Evolutionary conservation across 371 early-diverging fungal species (phyloP).

Genomic region (Mucor circinelloides): DNA sequence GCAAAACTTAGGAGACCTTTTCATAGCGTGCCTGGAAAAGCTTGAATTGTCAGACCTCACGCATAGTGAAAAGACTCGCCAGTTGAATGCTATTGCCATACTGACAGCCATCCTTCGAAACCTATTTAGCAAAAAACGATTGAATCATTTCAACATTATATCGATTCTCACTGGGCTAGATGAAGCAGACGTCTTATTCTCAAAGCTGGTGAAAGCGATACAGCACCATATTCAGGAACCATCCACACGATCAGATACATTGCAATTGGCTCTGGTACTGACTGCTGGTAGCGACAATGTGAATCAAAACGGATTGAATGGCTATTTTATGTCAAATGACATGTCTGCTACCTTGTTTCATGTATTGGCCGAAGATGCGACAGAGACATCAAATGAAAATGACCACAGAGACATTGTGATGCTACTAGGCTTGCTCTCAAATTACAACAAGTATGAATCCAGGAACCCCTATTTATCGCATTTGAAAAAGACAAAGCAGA

Average conservation of each 20-base stretch:
- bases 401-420: slow-evolving; percentile 35
- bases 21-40: slow-evolving; percentile 33
- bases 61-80: slow-evolving; percentile 29
- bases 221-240: slow-evolving; percentile 25
- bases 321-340: slow-evolving; percentile 58
- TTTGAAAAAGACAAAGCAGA: background rate
- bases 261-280: slow-evolving; percentile 48
- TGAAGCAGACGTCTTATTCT: slow-evolving; percentile 53
- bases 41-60: background rate
- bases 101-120: slow-evolving; percentile 49
- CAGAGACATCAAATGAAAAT: background rate
- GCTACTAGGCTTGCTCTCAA: slow-evolving; percentile 52
- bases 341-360: slow-evolving; percentile 39
- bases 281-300: slow-evolving; percentile 61
- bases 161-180: slow-evolving; percentile 54
- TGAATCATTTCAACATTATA: slow-evolving; percentile 59
- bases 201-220: slow-evolving; percentile 38
- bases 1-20: slow-evolving; percentile 40
- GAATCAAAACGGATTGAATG: slow-evolving; percentile 61
- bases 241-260: slow-evolving; percentile 22
- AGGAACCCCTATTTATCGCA: slow-evolving; percentile 46
- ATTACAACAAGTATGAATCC: slow-evolving; percentile 61
- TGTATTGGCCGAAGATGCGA: background rate
- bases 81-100: slow-evolving; percentile 32
- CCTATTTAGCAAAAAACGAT: slow-evolving; percentile 52